Percentiles rank a stretch among this genome's conserved stretches.
These are phyloP conservation scores for Mortierella antarctica DNA, from an alignment of 192 early-diverging fungal genomes.

Conservation along the genomic window DNA sequence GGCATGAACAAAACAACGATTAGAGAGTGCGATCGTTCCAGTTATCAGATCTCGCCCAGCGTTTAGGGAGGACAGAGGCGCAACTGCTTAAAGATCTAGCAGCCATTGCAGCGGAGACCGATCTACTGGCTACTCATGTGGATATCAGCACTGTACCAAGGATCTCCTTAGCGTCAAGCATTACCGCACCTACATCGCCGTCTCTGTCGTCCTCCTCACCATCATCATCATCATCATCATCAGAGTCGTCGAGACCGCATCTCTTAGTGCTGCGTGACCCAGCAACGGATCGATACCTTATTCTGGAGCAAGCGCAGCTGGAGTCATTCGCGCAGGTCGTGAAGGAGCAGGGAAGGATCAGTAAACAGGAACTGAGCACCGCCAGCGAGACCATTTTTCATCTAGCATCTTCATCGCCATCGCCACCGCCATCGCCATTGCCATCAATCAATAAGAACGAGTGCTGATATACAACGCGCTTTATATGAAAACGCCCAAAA, in stretches of 20 bases:
- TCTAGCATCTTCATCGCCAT: not conserved
- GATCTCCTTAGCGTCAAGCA: constrained; percentile 23
- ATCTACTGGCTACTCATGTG: not conserved
- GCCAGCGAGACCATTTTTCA: constrained; percentile 23
- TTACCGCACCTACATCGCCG: not conserved
- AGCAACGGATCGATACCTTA: constrained; percentile 27
- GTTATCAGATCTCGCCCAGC: constrained; percentile 8
- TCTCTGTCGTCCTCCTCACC: not conserved
- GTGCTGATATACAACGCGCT: too few species aligned
- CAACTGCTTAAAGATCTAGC: constrained; percentile 34
- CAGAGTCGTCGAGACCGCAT: constrained; percentile 4
- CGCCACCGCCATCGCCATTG: not conserved
- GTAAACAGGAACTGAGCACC: constrained; percentile 23
- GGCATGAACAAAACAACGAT: too few species aligned
- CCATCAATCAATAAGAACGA: not conserved
- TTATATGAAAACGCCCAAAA: too few species aligned
- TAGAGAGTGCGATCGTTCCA: constrained; percentile 39
- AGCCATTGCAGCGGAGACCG: constrained; percentile 22
- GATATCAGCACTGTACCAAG: not conserved
- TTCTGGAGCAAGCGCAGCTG: constrained; percentile 21
- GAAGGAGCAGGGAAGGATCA: constrained; percentile 11
- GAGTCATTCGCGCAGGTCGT: constrained; percentile 11
- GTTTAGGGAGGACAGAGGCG: constrained; percentile 33
- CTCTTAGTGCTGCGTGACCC: constrained; percentile 23
- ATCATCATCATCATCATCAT: not conserved